Evolutionary conservation across 495 filamentous ascomycete genomes (phyloP), one percentile per base, ranked within the genome.

Genomic region (Staphylotrichum tortipilum): DNA sequence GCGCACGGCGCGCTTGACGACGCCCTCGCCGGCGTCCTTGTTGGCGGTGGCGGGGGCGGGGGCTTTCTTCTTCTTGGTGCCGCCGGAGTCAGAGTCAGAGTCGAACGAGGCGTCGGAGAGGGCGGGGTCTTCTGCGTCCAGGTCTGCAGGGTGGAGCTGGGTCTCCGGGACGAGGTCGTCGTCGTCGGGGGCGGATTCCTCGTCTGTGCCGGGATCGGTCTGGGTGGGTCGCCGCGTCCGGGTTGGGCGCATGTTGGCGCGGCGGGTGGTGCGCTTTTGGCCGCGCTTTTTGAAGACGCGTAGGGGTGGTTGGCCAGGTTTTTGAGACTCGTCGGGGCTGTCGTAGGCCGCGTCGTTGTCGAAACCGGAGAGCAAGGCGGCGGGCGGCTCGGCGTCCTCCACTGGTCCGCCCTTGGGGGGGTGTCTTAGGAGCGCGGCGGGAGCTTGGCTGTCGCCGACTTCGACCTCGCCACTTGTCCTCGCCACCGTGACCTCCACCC

Each of bases 271-370:
- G 35, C 91, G 77, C 68, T 97, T 97, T 61, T 88, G 82, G 0
- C 91, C 91, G 66, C 84, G 88, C 76, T 97, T 97, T 71, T 95
- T 95, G 71, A 82, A 95, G 3, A 78, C 66, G 42, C 76, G 79
- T 17, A 78, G 57, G 0, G 78, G 75, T 10, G 73, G 68, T 2
- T 78, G 78, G 23, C 66, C 52, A 11, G 52, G 53, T 18, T 30
- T 18, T 17, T 48, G 21, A 10, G 75, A 72, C 11, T 74, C 69
- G 2, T 72, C 71, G 1, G 66, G 66, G 43, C 68, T 72, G 45
- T 78, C 77, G 40, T 78, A 77, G 22, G 64, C 47, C 12, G 50
- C 62, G 48, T 76, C 71, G 23, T 76, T 74, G 24, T 79, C 79
- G 52, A 86, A 85, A 1, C 80, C 84, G 3, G 81, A 83, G 1